These are phyloP conservation scores for Nakazawaea molendinolei DNA, from an alignment of 805 yeast genomes.

Conservation along the genomic window DNA sequence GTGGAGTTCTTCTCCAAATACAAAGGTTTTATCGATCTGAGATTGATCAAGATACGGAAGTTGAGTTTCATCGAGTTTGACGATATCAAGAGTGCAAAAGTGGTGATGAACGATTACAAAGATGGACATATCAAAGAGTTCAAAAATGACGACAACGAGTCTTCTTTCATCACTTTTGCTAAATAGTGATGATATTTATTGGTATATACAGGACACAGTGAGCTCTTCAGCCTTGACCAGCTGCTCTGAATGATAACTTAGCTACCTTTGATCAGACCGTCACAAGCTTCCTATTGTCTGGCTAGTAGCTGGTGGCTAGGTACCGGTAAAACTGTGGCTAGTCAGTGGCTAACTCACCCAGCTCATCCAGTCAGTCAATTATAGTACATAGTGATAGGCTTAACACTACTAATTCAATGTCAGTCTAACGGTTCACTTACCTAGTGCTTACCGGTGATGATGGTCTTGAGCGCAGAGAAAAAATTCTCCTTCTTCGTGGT, in stretches of 20 bases:
- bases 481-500: conserved; percentile 67
- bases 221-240: no score
- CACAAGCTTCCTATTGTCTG: no score
- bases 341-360: no score
- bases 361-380: no score
- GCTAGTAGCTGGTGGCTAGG: no score
- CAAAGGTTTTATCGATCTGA: conserved; percentile 59
- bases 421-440: no score
- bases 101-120: conserved; percentile 20
- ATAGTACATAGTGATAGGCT: no score
- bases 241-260: no score
- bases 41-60: conserved; percentile 58
- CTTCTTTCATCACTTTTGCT: conserved; percentile 24
- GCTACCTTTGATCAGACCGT: no score
- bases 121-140: conserved; percentile 8
- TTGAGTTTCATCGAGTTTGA: conserved; percentile 81
- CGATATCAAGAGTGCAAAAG: conserved; percentile 39
- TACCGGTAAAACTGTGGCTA: no score
- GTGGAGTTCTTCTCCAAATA: conserved; percentile 37
- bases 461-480: conserved; percentile 63
- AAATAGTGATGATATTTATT: conserved; percentile 18
- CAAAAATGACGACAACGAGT: conserved; percentile 15
- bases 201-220: no score
- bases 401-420: no score
- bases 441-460: conserved; percentile 66